Evolutionary conservation across 2,329 filamentous ascomycete genomes (phyloP).

Genomic region (Plenodomus biglobosus): DNA sequence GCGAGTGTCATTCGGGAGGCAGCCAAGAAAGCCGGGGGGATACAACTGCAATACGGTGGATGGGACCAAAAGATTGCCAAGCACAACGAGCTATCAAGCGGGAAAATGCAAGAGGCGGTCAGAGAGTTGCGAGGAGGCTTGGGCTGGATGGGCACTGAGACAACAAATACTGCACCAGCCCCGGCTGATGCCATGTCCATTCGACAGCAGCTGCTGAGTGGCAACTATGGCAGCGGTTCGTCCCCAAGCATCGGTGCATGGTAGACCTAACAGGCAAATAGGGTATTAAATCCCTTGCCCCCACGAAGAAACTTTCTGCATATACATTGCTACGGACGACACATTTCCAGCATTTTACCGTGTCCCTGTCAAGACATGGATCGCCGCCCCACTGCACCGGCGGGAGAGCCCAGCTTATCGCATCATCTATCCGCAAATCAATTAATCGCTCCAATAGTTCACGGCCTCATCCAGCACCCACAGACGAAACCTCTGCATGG

Average conservation of each 20-base stretch:
- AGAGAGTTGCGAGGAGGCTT: slow-evolving; percentile 73
- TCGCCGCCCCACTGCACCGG: neutral
- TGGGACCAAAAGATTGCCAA: slow-evolving; percentile 88
- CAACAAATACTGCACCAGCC: slow-evolving; percentile 6
- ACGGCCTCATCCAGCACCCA: slow-evolving; percentile 11
- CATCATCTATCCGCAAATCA: neutral
- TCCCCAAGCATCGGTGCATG: slow-evolving; percentile 60
- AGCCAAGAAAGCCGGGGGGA: slow-evolving; percentile 85
- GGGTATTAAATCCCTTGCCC: neutral
- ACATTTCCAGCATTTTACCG: neutral
- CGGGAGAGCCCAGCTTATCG: neutral
- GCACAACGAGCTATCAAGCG: slow-evolving; percentile 84
- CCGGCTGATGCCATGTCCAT: slow-evolving; percentile 39
- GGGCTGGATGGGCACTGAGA: slow-evolving; percentile 70
- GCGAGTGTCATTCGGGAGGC: slow-evolving; percentile 87
- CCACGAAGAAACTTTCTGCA: neutral
- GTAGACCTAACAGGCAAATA: slow-evolving; percentile 39
- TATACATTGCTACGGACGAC: neutral
- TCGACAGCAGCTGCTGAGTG: slow-evolving; percentile 55
- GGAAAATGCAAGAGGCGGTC: slow-evolving; percentile 77
- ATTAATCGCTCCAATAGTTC: neutral
- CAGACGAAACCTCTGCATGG: slow-evolving; percentile 21
- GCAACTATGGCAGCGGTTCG: slow-evolving; percentile 57
- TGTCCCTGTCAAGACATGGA: neutral
- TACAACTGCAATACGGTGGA: slow-evolving; percentile 82